Evolutionary conservation across 1,284 basidiomycete species (phyloP), one percentile per base, ranked within the genome.

Genomic region (Mrakiaceae sp.): DNA sequence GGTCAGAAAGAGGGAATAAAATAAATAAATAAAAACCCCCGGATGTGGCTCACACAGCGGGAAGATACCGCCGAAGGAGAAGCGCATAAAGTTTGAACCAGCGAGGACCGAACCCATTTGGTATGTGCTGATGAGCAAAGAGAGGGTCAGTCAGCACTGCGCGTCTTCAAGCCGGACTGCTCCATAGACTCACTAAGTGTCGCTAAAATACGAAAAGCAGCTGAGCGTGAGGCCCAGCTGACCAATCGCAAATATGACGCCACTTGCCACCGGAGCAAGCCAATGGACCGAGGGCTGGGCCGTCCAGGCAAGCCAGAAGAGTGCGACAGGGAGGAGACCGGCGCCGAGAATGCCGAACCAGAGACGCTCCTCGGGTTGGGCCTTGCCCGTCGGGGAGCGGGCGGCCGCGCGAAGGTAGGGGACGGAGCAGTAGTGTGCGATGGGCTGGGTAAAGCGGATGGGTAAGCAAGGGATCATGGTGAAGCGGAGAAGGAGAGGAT

Each of bases 241-340:
- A 1, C 52, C 63, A 4, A 60, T 43, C 0, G 16, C 48, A 12
- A 64, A 64, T 5, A 64, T 0, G 40, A 64, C 46, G 1, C 63
- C 63, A 3, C 16, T 42, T 1, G 51, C 12, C 2, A 47, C 44
- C 3, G 63, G 63, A 0, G 59, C 64, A 8, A 65, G 43, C 64
- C 64, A 65, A 46, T 65, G 64, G 5, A 65, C 64, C 16, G 51
- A 40, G 3, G 39, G 12, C 1, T 27, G 40, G 10, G 55, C 40
- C 6, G 61, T 51, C 65, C 65, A 66, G 2, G 57, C 65, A 4
- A 66, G 52, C 65, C 65, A 66, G 43, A 66, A 66, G 16, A 66
- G 55, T 0, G 64, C 53, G 54, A 63, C 47, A 5, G 64, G 65
- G 8, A 63, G n/a, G 7, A 66, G 61, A 5, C 42, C 57, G 8